Base-by-base conservation (phyloP, 805 yeast species). In the Monosporozyma unispora region DNA sequence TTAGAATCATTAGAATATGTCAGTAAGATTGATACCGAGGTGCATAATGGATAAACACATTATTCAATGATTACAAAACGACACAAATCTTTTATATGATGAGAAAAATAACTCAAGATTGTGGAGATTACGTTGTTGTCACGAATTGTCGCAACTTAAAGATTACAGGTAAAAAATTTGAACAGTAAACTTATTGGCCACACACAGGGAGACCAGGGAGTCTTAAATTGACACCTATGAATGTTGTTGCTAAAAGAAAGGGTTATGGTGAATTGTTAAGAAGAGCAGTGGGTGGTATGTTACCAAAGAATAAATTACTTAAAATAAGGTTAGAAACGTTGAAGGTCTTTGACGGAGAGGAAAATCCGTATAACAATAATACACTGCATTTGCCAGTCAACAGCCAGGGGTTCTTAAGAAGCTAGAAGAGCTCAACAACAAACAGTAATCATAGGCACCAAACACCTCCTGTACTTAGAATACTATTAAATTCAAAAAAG, bases 91-190 rank as follows among this genome's bases (percentile, higher is more conserved):
- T n/a, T n/a, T n/a, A n/a, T n/a, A n/a, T n/a, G n/a, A n/a, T n/a
- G n/a, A n/a, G n/a, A n/a, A n/a, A n/a, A n/a, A n/a, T n/a, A n/a
- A 76, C 84, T 8, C 62, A 84, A 64, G 99, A 93, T 70, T 80
- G 82, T 55, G 99, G 99, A 12, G 99, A 93, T 68, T 93, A 90
- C 62, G 97, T 93, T 11, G 98, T 93, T 11, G 96, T 91, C 2
- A 86, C 97, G 12, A 95, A 93, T 71, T 89, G 96, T 62, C 77
- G 87, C 51, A 80, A 80, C 55, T 67, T 93, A 60, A 82, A 81
- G 57, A 74, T 84, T n/a, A 82, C 96, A 0, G 98, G 98, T 54
- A 83, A 81, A 52, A 91, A 93, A 66, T 66, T 90, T 60, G 70
- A 80, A 50, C 82, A 89, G 50, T 90, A 87, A 67, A 75, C 81